Base-by-base conservation (phyloP, 331 rosid species). In the Acacia pycnantha region DNA sequence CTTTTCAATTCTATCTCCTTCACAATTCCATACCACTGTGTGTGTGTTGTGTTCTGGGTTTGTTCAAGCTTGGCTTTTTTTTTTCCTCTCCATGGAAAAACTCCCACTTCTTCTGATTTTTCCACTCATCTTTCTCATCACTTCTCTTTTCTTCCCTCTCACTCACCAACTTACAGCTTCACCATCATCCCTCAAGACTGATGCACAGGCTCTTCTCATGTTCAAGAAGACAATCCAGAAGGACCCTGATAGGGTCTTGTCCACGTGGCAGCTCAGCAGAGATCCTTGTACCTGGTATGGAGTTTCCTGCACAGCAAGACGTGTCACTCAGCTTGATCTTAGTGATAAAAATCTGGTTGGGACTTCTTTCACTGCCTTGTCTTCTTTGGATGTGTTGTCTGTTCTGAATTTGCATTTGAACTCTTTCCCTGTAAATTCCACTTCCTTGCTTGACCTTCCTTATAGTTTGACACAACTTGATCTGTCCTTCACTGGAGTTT, bases 271-370 rank as follows among this genome's bases (percentile, higher is more conserved):
- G 81, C 84, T 76, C 44, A 84, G 54, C 11, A 89, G 33, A 53
- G 89, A 83, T 46, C 90, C 93, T 54, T 95, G 99, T 92, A 88
- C 73, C 54, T 95, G 99, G 99, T 48, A 84, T 79, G 99, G 99
- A 50, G 85, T 95, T 65, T 51, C 99, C 71, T 95, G 99, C 88
- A 87, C 93, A 11, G 35, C 50, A 21, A 90, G 88, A 48, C 88
- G 99, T 78, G 98, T 85, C 8, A 86, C 91, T 79, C 85, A 87
- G 71, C 92, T 95, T 58, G 92, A 95, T 87, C 88, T 95, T 2
- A 91, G 82, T 15, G 97, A 90, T 1, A 84, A 56, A 74, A 40
- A 9, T 37, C 87, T 92, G 29, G 79, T 31, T 7, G 99, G 92
- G 24, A 81, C 76, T 33, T 86, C 92, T 76, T 86, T 95, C 46